Evolutionary conservation across 2,329 filamentous ascomycete genomes (phyloP).

Genomic region (Beauveria caledonica): DNA sequence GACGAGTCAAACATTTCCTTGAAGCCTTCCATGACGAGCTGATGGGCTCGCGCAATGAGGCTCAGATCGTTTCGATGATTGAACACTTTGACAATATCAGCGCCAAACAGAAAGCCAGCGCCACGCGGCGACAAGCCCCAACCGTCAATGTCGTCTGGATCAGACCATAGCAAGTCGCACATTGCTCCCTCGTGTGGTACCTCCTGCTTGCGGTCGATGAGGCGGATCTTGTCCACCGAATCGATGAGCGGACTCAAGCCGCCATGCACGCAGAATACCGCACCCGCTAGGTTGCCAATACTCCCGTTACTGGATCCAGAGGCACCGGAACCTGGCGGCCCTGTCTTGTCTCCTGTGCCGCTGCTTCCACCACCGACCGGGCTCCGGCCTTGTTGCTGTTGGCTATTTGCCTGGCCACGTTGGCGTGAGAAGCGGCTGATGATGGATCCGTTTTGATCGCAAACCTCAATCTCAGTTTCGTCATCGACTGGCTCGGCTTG

Average conservation of each 20-base stretch:
- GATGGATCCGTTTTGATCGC: slow-evolving; percentile 74
- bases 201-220: slow-evolving; percentile 94
- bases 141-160: slow-evolving; percentile 94
- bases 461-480: slow-evolving; percentile 86
- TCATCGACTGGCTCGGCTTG: slow-evolving; percentile 47
- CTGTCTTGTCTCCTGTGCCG: slow-evolving; percentile 35
- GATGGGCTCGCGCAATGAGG: slow-evolving; percentile 87
- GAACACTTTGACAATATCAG: slow-evolving; percentile 92
- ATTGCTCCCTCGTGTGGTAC: slow-evolving; percentile 97
- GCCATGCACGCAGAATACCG: slow-evolving; percentile 91
- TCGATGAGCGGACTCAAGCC: slow-evolving; percentile 88
- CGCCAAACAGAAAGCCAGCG: slow-evolving; percentile 90
- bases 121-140: slow-evolving; percentile 93
- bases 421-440: slow-evolving; percentile 62
- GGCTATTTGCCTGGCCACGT: slow-evolving; percentile 14
- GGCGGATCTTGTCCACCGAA: slow-evolving; percentile 87
- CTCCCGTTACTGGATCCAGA: slow-evolving; percentile 58
- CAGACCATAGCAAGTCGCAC: slow-evolving; percentile 97
- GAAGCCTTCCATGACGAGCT: slow-evolving; percentile 98
- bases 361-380: slow-evolving; percentile 18
- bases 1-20: slow-evolving; percentile 98
- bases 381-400: slow-evolving; percentile 21
- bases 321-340: slow-evolving; percentile 72
- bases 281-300: slow-evolving; percentile 64
- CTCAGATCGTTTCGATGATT: slow-evolving; percentile 91